Evolutionary conservation across 2,329 filamentous ascomycete genomes (phyloP), one percentile per base, ranked within the genome.

Genomic region (Cladosporium austrohemisphaericum): DNA sequence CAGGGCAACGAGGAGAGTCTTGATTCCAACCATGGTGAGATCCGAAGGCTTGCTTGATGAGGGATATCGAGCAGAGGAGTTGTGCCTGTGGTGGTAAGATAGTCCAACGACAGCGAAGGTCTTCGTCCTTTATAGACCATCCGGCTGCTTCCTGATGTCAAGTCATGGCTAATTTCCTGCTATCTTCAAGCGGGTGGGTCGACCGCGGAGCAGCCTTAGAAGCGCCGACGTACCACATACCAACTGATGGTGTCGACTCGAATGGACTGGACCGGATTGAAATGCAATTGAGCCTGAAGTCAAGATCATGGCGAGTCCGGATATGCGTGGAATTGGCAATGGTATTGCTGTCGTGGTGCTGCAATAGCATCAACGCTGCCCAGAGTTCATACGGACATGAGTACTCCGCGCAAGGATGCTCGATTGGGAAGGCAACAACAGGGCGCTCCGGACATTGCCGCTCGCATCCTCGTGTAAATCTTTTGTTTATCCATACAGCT

Each of bases 1-100:
- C 45, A 64, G 59, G 36, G 69, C 66, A 33, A 70, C 51, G 44
- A 75, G 52, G 51, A 74, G 52, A n/a, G 50, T 44, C 13, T 41
- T 55, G 47, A 49, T 35, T 26, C 20, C 37, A 32, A 49, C 37
- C 46, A 49, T 49, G 28, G 8, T 41, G 46, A 14, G 10, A 9
- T 9, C 8, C 13, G 23, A 9, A 28, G 14, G 25, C 8, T 22
- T 22, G 44, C 11, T 37, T 20, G 4, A 2, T 37, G n/a, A 22
- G 18, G 13, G 8, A 14, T 13, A 13, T 33, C 13, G 29, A n/a
- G 20, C 28, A 22, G 16, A 5, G 19, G 18, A 18, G 33, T 20
- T 29, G 44, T 38, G 33, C 38, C 25, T 47, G 44, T n/a, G n/a
- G n/a, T n/a, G n/a, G n/a, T n/a, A 18, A 26, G 20, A 33, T 23